Evolutionary conservation across 2,329 filamentous ascomycete genomes (phyloP), one percentile per base, ranked within the genome.

Genomic region (Ceratocystis albifundus): DNA sequence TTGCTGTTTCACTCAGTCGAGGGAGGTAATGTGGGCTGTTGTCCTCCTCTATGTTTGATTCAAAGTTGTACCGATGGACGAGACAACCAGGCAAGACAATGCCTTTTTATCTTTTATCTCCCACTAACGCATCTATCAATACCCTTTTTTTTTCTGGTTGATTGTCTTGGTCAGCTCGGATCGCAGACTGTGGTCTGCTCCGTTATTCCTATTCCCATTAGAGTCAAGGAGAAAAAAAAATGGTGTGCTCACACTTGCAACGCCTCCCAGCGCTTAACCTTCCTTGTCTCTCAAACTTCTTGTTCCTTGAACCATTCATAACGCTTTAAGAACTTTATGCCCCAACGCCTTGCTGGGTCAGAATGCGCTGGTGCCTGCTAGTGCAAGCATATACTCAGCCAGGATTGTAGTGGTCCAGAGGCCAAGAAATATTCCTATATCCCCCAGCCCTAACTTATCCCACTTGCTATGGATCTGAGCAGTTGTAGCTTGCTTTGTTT

Each of bases 401-500:
- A 59, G 53, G 53, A 59, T 59, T 59, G 53, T n/a, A n/a, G 25
- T 59, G n/a, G 53, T 59, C 28, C 6, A 59, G 53, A 59, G 28
- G 53, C 53, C 53, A 59, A 59, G 53, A 36, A 36, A 59, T 59
- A 32, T 45, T 62, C 32, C 32, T 25, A 61, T 46, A 25, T 25
- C 61, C 50, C 61, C 61, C 48, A 4, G 48, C 55, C 61, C 36
- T 41, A 64, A 36, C 28, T 59, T 8, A 59, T 32, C 32, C 53
- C 28, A 25, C 28, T 4, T 59, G 15, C 17, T 59, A 59, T n/a
- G 28, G 25, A 53, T 20, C 48, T 36, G 25, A 53, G 53, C 25
- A 59, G 17, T 59, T 25, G 25, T 36, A 32, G 53, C 25, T 59
- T 59, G 10, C 8, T 20, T 59, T 32, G 28, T 30, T 32, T 32